phyloP scores from a whole-genome alignment of 2,329 filamentous ascomycete genomes.

The Colletotrichum sp. region DNA sequence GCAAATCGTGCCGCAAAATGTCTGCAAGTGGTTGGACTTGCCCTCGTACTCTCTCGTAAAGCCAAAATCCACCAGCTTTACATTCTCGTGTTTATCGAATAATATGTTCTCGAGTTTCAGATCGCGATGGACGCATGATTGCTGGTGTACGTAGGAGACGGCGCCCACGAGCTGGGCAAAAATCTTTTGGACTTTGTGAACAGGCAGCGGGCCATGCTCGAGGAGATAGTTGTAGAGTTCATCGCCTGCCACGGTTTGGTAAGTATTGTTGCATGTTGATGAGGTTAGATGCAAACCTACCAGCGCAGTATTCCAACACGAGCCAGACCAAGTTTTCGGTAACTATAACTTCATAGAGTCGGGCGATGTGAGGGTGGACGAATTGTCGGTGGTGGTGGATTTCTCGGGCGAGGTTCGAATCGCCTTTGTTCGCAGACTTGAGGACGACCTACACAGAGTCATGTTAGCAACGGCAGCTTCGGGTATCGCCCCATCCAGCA shows the following conservation, averaged over 20 bases:
- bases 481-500: background rate
- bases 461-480: background rate
- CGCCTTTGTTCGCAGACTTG: slow-evolving; percentile 95
- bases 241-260: slow-evolving; percentile 64
- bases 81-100: slow-evolving; percentile 94
- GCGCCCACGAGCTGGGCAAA: slow-evolving; percentile 96
- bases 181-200: slow-evolving; percentile 89
- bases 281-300: slow-evolving; percentile 48
- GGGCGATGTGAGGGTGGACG: slow-evolving; percentile 94
- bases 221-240: slow-evolving; percentile 97
- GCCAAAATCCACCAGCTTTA: slow-evolving; percentile 97
- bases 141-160: slow-evolving; percentile 92
- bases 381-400: slow-evolving; percentile 99
- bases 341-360: slow-evolving; percentile 97
- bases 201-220: slow-evolving; percentile 80
- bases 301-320: slow-evolving; percentile 93
- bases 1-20: slow-evolving; percentile 96
- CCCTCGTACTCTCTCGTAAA: slow-evolving; percentile 98
- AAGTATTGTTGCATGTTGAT: slow-evolving; percentile 19
- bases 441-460: slow-evolving; percentile 76
- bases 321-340: slow-evolving; percentile 96
- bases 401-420: slow-evolving; percentile 93
- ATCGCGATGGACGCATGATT: slow-evolving; percentile 95
- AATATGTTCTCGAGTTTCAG: slow-evolving; percentile 96
- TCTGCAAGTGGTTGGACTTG: slow-evolving; percentile 91